Percentiles rank a stretch among this genome's conserved stretches.
Evolutionary conservation across 352 stramenopile genomes (phyloP).

Genomic region (Thraustochytrium sp.): DNA sequence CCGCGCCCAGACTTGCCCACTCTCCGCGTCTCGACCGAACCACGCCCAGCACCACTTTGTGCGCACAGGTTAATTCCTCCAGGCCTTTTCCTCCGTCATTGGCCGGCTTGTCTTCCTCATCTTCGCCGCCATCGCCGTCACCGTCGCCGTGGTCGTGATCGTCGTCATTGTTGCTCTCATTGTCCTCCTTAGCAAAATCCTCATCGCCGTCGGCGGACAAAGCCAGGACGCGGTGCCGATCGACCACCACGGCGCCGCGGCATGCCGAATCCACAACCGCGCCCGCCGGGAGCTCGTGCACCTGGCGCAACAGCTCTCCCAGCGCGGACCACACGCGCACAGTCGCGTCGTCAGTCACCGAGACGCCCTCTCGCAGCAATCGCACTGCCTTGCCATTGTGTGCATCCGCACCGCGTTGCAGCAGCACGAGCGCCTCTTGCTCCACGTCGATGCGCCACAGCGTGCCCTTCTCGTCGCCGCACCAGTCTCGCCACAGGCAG

Average conservation of each 20-base stretch:
- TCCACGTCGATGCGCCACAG: not conserved
- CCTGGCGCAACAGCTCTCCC: not conserved
- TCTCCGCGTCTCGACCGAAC: not conserved
- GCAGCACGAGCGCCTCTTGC: not conserved
- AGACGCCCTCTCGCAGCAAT: not conserved
- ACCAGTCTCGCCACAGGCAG: not conserved
- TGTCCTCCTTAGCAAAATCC: not conserved
- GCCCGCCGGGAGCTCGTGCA: not conserved
- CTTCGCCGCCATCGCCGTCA: constrained; percentile 51
- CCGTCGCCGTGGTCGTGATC: too few species aligned
- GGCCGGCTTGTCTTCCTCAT: constrained; percentile 58
- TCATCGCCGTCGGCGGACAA: not conserved
- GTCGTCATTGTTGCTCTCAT: not conserved
- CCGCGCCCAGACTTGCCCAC: not conserved
- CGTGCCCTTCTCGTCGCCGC: not conserved
- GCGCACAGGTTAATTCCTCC: not conserved
- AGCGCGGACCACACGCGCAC: not conserved
- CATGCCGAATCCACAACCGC: not conserved
- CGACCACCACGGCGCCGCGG: not conserved
- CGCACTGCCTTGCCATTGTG: not conserved
- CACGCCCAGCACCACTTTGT: not conserved
- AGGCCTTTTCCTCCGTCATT: not conserved
- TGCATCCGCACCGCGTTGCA: not conserved
- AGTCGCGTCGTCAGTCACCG: not conserved
- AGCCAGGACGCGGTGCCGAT: not conserved